phyloP scores from a whole-genome alignment of 495 filamentous ascomycete species.

The Daldinia caldariorum region DNA sequence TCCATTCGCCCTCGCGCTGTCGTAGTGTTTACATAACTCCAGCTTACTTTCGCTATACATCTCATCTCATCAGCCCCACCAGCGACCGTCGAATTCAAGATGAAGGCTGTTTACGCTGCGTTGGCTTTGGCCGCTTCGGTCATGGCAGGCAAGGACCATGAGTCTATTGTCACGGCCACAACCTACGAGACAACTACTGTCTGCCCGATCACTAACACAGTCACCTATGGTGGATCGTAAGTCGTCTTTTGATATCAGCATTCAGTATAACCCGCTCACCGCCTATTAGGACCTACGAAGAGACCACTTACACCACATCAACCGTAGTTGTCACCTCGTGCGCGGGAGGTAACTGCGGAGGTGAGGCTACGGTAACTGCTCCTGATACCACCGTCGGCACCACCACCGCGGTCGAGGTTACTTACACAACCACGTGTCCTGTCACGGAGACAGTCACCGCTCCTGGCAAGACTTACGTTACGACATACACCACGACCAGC shows the following conservation, averaged over 20 bases:
- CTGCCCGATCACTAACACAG: conserved; percentile 47
- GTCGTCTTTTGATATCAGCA: conserved; percentile 9
- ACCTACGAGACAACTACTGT: conserved; percentile 49
- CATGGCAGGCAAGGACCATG: conserved; percentile 44
- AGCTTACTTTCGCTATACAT: conserved; percentile 41
- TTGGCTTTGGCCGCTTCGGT: conserved; percentile 54
- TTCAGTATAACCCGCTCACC: conserved; percentile 9
- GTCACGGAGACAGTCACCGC: conserved; percentile 54
- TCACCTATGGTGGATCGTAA: conserved; percentile 46
- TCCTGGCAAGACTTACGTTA: conserved; percentile 51
- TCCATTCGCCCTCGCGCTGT: background rate
- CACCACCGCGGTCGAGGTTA: conserved; percentile 54
- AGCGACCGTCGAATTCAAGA: conserved; percentile 41
- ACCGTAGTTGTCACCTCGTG: conserved; percentile 49
- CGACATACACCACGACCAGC: conserved; percentile 59
- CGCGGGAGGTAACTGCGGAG: conserved; percentile 42
- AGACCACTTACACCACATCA: conserved; percentile 48
- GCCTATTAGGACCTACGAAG: conserved; percentile 38
- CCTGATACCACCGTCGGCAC: conserved; percentile 46
- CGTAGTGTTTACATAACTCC: conserved; percentile 19
- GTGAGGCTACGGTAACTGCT: conserved; percentile 43
- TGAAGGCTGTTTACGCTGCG: conserved; percentile 55
- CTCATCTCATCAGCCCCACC: conserved; percentile 29
- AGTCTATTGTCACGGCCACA: conserved; percentile 36
- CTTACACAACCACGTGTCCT: conserved; percentile 56